Evolutionary conservation across 2,329 filamentous ascomycete species (phyloP).

Genomic region (Pseudocercospora macadamiae): DNA sequence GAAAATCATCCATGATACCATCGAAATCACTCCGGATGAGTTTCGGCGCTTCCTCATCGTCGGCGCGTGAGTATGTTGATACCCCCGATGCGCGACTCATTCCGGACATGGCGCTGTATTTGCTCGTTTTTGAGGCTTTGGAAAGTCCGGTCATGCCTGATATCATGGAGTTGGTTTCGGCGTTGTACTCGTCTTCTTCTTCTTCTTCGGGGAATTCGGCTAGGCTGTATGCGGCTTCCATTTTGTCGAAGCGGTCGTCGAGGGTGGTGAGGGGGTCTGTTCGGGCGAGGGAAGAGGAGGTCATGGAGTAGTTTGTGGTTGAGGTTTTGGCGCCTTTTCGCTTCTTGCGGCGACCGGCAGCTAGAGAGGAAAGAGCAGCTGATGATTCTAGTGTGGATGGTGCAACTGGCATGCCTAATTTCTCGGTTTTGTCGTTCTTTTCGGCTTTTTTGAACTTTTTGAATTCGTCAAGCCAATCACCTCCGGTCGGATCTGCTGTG

Average conservation of each 20-base stretch:
- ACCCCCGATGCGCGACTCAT: conserved; percentile 44
- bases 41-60: conserved; percentile 44
- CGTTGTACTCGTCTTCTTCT: conserved; percentile 34
- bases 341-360: conserved; percentile 85
- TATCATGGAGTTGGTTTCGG: conserved; percentile 49
- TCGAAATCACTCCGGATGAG: conserved; percentile 80
- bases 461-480: conserved; percentile 90
- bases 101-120: conserved; percentile 40
- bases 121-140: conserved; percentile 43
- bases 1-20: conserved; percentile 88
- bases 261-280: conserved; percentile 85
- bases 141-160: conserved; percentile 57
- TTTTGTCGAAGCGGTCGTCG: conserved; percentile 86
- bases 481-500: conserved; percentile 53
- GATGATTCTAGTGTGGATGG: conserved; percentile 72
- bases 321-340: conserved; percentile 91
- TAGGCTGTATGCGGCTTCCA: conserved; percentile 77
- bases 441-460: conserved; percentile 75
- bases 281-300: conserved; percentile 80
- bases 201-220: conserved; percentile 40
- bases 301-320: conserved; percentile 88
- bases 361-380: conserved; percentile 65
- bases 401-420: conserved; percentile 39
- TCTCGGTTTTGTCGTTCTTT: conserved; percentile 48
- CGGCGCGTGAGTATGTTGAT: conserved; percentile 37